phyloP scores from a whole-genome alignment of 176 grass and related monocot genomes.

The Aegilops sharonensis region DNA sequence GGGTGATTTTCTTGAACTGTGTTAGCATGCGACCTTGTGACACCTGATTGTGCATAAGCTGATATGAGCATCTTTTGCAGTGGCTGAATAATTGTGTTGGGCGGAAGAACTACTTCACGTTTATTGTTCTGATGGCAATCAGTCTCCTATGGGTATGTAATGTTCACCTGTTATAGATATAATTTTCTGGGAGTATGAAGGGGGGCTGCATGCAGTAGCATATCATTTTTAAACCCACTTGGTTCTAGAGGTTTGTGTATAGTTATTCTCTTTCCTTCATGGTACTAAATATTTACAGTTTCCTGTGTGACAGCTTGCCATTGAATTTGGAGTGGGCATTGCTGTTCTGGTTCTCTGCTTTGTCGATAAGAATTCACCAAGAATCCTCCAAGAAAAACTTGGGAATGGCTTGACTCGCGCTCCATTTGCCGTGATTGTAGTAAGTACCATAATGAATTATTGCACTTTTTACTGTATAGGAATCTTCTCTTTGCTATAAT shows the following conservation, averaged over 20 bases:
- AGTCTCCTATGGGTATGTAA: slow-evolving; percentile 86
- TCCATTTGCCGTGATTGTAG: slow-evolving; percentile 91
- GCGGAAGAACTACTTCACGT: slow-evolving; percentile 87
- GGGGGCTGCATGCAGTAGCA: background rate
- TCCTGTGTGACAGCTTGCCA: slow-evolving; percentile 71
- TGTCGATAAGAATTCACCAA: slow-evolving; percentile 58
- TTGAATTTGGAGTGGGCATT: slow-evolving; percentile 87
- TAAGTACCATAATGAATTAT: slow-evolving; percentile 45
- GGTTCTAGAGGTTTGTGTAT: background rate
- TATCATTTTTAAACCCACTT: background rate
- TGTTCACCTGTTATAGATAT: slow-evolving; percentile 8
- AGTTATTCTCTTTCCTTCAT: slow-evolving; percentile 27
- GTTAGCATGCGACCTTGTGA: slow-evolving; percentile 15
- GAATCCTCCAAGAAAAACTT: slow-evolving; percentile 74
- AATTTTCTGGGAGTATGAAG: background rate
- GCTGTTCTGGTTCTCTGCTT: slow-evolving; percentile 88
- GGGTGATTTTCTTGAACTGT: slow-evolving; percentile 52
- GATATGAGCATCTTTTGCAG: slow-evolving; percentile 47
- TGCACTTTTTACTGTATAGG: slow-evolving; percentile 4
- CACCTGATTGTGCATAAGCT: slow-evolving; percentile 13
- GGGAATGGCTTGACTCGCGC: slow-evolving; percentile 87
- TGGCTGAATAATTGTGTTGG: slow-evolving; percentile 99
- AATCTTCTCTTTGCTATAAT: background rate
- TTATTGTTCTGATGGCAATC: slow-evolving; percentile 89
- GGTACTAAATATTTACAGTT: slow-evolving; percentile 19